Base-by-base conservation (phyloP, 208 protist species). In the Porcisia deanei region DNA sequence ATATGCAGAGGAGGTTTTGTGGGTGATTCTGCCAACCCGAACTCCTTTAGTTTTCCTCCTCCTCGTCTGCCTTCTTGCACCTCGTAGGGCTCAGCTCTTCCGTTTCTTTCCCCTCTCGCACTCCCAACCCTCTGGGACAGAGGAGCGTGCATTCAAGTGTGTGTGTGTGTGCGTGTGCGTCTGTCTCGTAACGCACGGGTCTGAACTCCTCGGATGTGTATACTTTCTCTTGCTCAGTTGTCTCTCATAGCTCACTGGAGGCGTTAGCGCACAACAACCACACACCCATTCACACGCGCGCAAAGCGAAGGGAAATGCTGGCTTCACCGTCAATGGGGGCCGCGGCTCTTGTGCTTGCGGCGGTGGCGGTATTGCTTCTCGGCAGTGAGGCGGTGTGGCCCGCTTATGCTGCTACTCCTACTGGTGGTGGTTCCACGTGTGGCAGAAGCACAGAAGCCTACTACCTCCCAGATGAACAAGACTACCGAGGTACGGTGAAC, bases 401-500 rank as follows among this genome's bases (percentile, higher is more conserved):
- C 4, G 63, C 61, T 30, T 30, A 58, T 52, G 66, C 73, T 9
- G 54, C 81, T 58, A 4, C 25, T 49, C 0, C 68, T 49, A 25
- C 49, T 14, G 53, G 16, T 45, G 52, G n/a, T 20, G 47, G 20
- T 5, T 76, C 76, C 5, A 72, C 79, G 60, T 87, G 83, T 73
- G 72, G 73, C 34, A 73, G 67, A 39, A 7, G 34, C 30, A 47
- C 39, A 0, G 86, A 94, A 73, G 86, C 70, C 34, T 94, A 89
- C 79, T 82, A 81, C 66, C 34, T 86, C 12, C 59, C 80, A 14
- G 82, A 86, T 53, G 91, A 88, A 7, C 59, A 75, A 37, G 89
- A 94, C 76, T 96, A 94, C 77, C 67, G 85, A n/a, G 91, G 91
- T 37, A 39, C n/a, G 25, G 70, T 93, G n/a, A 90, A 81, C 74